Conservation (phyloP, 2,329 filamentous ascomycete genomes). For the Fusarium coicis region DNA sequence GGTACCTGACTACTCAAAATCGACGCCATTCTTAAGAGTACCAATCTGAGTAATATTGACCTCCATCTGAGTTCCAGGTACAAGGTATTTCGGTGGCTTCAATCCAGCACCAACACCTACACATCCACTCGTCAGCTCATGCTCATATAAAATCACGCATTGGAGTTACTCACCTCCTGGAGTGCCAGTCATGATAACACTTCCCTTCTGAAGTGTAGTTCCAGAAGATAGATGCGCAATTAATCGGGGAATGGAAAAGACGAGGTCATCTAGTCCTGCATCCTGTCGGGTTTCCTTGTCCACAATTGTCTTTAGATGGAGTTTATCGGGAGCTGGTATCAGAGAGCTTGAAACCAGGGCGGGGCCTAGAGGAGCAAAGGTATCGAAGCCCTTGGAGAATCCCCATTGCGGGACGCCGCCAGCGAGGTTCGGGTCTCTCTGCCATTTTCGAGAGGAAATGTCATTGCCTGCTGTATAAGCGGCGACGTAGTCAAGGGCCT, state of each 20-base stretch:
- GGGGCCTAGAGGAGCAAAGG: slow-evolving; percentile 64
- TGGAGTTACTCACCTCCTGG: slow-evolving; percentile 33
- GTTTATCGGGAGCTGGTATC: slow-evolving; percentile 54
- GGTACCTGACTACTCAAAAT: neutral
- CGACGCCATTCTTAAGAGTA: slow-evolving; percentile 35
- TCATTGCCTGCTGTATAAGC: slow-evolving; percentile 67
- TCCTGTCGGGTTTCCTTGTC: slow-evolving; percentile 61
- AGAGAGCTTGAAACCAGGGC: slow-evolving; percentile 55
- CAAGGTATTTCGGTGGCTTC: slow-evolving; percentile 51
- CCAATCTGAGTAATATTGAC: slow-evolving; percentile 54
- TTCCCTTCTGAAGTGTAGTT: slow-evolving; percentile 56
- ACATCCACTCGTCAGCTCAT: neutral
- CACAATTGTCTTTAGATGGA: slow-evolving; percentile 58
- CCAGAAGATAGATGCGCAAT: slow-evolving; percentile 53
- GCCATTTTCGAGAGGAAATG: slow-evolving; percentile 62
- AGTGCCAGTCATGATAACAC: slow-evolving; percentile 59
- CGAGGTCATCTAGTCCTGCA: slow-evolving; percentile 52
- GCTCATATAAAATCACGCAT: rapidly evolving
- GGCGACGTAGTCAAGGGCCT: slow-evolving; percentile 61
- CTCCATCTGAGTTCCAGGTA: slow-evolving; percentile 54
- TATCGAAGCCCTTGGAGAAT: slow-evolving; percentile 68
- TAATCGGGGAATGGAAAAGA: slow-evolving; percentile 55
- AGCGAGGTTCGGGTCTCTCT: slow-evolving; percentile 59
- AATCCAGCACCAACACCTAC: slow-evolving; percentile 58
- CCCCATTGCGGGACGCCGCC: slow-evolving; percentile 66